A percentile compares a stretch with the other conserved stretches of the same genome.
phyloP scores from a whole-genome alignment of 345 rosid genomes.

The Excoecaria cochinchinensis region DNA sequence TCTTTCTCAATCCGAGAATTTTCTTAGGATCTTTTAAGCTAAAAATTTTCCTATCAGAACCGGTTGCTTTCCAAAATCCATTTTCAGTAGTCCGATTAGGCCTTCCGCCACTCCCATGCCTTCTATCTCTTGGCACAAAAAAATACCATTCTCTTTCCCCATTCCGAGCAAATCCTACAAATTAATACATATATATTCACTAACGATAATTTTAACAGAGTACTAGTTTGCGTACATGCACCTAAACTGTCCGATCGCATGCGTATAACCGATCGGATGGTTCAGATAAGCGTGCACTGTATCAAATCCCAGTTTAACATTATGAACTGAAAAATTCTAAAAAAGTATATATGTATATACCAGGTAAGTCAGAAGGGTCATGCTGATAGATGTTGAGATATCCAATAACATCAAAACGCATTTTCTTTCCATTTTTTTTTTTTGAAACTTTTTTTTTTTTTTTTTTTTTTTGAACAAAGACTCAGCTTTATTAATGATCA shows the following conservation, averaged over 20 bases:
- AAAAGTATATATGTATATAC: too few relatives aligned
- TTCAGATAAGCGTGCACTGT: too few relatives aligned
- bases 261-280: too few relatives aligned
- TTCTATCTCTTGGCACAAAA: slow-evolving; percentile 88
- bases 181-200: too few relatives aligned
- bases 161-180: slow-evolving; percentile 60
- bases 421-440: slow-evolving; percentile 42
- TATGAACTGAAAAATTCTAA: too few relatives aligned
- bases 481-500: too few relatives aligned
- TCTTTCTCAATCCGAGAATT: slow-evolving; percentile 72
- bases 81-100: slow-evolving; percentile 78
- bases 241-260: too few relatives aligned
- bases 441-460: too few relatives aligned
- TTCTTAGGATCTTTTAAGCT: slow-evolving; percentile 66
- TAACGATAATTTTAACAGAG: too few relatives aligned
- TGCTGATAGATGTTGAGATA: slow-evolving; percentile 68
- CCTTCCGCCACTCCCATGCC: slow-evolving; percentile 79
- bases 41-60: slow-evolving; percentile 79
- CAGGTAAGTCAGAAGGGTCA: slow-evolving; percentile 81
- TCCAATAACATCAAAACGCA: slow-evolving; percentile 56
- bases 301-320: too few relatives aligned
- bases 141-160: slow-evolving; percentile 98
- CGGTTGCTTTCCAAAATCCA: slow-evolving; percentile 98
- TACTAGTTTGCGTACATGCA: too few relatives aligned
- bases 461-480: too few relatives aligned